These are phyloP conservation scores for Macrophomina phaseolina DNA, from an alignment of 2,329 filamentous ascomycete genomes.

Conservation along the genomic window DNA sequence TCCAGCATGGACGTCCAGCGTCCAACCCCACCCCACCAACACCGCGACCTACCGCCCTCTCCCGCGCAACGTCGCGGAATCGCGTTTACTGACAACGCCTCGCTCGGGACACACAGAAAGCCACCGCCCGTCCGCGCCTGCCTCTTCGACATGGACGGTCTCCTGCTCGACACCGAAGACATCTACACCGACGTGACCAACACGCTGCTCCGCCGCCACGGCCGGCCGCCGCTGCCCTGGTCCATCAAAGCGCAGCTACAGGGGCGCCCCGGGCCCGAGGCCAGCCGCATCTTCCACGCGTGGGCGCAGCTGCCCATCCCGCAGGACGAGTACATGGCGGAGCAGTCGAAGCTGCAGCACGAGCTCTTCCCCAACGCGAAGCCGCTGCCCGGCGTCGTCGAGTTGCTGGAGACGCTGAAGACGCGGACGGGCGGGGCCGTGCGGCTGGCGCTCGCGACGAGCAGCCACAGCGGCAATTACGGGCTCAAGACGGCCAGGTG, in stretches of 20 bases:
- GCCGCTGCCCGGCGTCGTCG: constrained; percentile 77
- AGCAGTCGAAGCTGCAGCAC: constrained; percentile 68
- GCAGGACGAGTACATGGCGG: constrained; percentile 67
- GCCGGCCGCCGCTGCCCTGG: constrained; percentile 81
- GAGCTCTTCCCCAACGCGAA: constrained; percentile 75
- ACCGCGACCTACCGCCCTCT: background rate
- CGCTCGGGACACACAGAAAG: background rate
- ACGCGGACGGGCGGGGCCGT: background rate
- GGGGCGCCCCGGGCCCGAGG: constrained; percentile 66
- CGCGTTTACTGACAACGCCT: too few species aligned
- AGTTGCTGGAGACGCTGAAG: constrained; percentile 68
- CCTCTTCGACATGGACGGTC: constrained; percentile 98
- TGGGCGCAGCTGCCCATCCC: constrained; percentile 88
- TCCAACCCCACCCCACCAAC: background rate
- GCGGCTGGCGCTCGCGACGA: constrained; percentile 79
- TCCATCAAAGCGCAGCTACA: constrained; percentile 88
- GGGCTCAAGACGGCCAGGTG: constrained; percentile 72
- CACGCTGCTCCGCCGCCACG: constrained; percentile 76
- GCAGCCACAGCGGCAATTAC: constrained; percentile 74
- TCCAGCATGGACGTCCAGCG: background rate
- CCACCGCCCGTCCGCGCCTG: constrained; percentile 71
- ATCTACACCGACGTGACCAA: constrained; percentile 86
- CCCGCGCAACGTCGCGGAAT: background rate
- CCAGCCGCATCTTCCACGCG: constrained; percentile 69
- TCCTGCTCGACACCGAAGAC: constrained; percentile 93